Percentiles rank a stretch among this genome's conserved stretches.
These are phyloP conservation scores for Pistacia integerrima DNA, from an alignment of 345 rosid species.

Conservation along the genomic window DNA sequence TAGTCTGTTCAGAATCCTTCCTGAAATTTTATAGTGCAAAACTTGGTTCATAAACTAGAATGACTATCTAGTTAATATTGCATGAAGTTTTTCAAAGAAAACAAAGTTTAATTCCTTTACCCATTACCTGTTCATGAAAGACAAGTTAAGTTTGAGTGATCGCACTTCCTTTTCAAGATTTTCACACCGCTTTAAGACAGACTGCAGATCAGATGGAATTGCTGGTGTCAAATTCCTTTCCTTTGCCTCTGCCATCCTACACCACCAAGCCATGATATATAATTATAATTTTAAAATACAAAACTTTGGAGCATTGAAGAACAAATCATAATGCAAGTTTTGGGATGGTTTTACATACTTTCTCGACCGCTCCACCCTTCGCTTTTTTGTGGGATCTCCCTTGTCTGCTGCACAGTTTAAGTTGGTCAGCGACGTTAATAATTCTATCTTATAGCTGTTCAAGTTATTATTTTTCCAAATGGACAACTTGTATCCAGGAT, in stretches of 20 bases:
- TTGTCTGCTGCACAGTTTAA: slow-evolving; percentile 52
- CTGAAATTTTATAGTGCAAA: slow-evolving; percentile 30
- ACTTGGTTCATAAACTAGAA: not conserved
- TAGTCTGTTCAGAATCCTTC: slow-evolving; percentile 79
- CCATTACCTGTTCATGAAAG: slow-evolving; percentile 71
- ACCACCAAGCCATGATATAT: slow-evolving; percentile 13
- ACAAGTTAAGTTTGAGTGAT: slow-evolving; percentile 70
- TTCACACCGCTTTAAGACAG: slow-evolving; percentile 61
- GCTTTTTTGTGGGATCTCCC: slow-evolving; percentile 69
- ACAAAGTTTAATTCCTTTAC: not conserved
- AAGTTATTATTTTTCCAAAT: too few species aligned
- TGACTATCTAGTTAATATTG: too few species aligned
- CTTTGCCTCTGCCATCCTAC: slow-evolving; percentile 83
- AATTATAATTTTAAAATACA: not conserved
- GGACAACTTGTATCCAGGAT: too few species aligned
- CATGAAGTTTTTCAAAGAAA: not conserved
- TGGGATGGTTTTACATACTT: slow-evolving; percentile 48
- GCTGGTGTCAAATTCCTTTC: slow-evolving; percentile 56
- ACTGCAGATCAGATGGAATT: slow-evolving; percentile 58
- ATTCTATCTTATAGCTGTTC: not conserved
- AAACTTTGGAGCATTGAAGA: not conserved
- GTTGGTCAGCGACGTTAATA: slow-evolving; percentile 22
- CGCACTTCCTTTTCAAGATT: slow-evolving; percentile 82
- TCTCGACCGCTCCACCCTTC: slow-evolving; percentile 74
- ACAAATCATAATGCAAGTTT: not conserved